Evolutionary conservation across 1,284 basidiomycete species (phyloP).

Genomic region (Cryptococcus sp.): DNA sequence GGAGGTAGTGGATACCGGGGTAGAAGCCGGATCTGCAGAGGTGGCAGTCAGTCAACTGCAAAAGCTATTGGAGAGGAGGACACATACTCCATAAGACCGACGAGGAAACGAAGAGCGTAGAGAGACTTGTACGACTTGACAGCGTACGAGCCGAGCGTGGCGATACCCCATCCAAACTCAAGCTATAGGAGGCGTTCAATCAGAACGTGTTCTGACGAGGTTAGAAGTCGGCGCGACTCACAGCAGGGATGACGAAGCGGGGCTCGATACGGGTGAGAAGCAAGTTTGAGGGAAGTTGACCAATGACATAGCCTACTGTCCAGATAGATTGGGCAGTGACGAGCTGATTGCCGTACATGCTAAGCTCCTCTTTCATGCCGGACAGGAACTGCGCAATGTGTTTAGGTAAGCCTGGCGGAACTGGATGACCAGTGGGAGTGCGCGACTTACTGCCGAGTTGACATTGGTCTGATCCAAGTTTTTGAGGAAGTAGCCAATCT

Average conservation of each 20-base stretch:
- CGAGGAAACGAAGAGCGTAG: conserved; percentile 39
- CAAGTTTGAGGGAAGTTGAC: conserved; percentile 44
- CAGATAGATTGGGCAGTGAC: conserved; percentile 40
- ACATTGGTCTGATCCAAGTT: conserved; percentile 42
- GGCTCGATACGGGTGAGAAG: conserved; percentile 45
- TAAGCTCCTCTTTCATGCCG: conserved; percentile 71
- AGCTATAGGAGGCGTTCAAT: conserved; percentile 18
- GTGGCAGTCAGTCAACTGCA: background rate
- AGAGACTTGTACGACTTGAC: conserved; percentile 28
- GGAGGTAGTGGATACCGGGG: conserved; percentile 39
- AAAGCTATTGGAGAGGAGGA: background rate
- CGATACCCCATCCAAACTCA: conserved; percentile 44
- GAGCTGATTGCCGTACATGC: conserved; percentile 41
- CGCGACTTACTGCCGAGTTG: conserved; percentile 33
- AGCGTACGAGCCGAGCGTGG: conserved; percentile 38
- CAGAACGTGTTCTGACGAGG: background rate
- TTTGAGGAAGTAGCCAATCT: conserved; percentile 45
- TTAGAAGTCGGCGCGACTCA: conserved; percentile 11
- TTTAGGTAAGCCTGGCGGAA: background rate
- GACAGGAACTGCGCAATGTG: conserved; percentile 14
- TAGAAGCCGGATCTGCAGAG: conserved; percentile 40
- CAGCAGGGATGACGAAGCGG: conserved; percentile 36
- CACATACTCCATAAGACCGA: conserved; percentile 38
- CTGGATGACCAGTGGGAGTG: background rate
- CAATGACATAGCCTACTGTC: conserved; percentile 46